These are phyloP conservation scores for Mallotus nudiflorus DNA, from an alignment of 345 rosid genomes.

Conservation along the genomic window DNA sequence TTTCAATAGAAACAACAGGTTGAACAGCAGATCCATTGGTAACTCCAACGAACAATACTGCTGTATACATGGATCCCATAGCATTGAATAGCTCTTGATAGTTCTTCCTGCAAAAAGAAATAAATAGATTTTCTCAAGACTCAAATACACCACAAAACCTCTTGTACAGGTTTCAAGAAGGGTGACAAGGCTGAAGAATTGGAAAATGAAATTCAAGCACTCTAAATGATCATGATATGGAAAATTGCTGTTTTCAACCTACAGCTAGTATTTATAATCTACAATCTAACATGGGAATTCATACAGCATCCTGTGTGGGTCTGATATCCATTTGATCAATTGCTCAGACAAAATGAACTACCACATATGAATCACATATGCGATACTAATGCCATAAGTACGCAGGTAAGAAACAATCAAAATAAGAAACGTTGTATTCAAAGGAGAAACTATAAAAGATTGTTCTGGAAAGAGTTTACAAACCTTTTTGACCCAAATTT, in stretches of 20 bases:
- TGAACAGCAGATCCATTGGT: constrained; percentile 95
- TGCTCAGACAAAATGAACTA: not conserved
- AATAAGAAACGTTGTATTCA: not conserved
- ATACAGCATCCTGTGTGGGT: not conserved
- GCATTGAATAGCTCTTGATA: constrained; percentile 87
- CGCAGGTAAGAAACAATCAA: constrained; percentile 1
- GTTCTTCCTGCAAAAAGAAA: constrained; percentile 53
- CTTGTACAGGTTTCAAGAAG: not conserved
- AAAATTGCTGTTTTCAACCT: too few species aligned
- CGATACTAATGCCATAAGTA: not conserved
- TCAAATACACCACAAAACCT: too few species aligned
- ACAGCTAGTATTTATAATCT: not conserved
- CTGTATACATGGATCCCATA: constrained; percentile 94
- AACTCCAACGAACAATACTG: constrained; percentile 84
- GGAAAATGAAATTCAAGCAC: not conserved
- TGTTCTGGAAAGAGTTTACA: not conserved
- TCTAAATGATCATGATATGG: not conserved
- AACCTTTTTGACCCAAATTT: constrained; percentile 84
- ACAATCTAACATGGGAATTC: not conserved
- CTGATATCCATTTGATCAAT: not conserved
- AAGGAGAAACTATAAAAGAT: constrained; percentile 5
- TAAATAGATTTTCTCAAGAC: too few species aligned
- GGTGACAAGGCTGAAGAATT: not conserved
- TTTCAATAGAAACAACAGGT: constrained; percentile 91
- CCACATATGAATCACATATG: not conserved